Conservation (phyloP, 306 rosid genomes). For the Casuarina glauca region DNA sequence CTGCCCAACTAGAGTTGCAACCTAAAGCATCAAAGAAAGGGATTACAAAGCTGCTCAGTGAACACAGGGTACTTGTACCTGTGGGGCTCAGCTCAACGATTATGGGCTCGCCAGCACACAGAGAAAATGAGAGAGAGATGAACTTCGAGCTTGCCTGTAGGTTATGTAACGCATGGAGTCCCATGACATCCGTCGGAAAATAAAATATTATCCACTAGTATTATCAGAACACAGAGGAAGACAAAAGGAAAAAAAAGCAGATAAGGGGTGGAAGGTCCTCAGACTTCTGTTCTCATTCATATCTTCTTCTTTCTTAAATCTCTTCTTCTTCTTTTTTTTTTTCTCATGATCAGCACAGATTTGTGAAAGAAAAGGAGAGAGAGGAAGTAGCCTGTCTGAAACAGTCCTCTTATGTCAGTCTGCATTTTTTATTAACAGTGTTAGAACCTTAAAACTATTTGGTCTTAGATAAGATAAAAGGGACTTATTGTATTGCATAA, state of each 20-base stretch:
- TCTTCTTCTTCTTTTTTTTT: neutral
- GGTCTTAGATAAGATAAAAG: too few species aligned
- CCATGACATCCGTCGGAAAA: neutral
- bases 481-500: too few species aligned
- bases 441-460: too few species aligned
- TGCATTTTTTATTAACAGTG: too few species aligned
- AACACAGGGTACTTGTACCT: neutral
- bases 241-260: neutral
- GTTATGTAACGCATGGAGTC: neutral
- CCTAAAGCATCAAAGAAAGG: neutral
- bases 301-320: too few species aligned
- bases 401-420: too few species aligned
- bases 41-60: neutral
- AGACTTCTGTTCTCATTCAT: neutral
- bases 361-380: too few species aligned
- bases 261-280: slow-evolving; percentile 22
- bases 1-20: too few species aligned
- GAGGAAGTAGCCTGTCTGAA: too few species aligned
- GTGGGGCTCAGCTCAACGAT: neutral
- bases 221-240: neutral
- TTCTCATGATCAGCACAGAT: too few species aligned
- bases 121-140: neutral
- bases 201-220: neutral
- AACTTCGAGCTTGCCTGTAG: neutral
- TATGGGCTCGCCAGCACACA: neutral